Base-by-base conservation (phyloP, 2,329 filamentous ascomycete species). In the Hypoxylon sp. region DNA sequence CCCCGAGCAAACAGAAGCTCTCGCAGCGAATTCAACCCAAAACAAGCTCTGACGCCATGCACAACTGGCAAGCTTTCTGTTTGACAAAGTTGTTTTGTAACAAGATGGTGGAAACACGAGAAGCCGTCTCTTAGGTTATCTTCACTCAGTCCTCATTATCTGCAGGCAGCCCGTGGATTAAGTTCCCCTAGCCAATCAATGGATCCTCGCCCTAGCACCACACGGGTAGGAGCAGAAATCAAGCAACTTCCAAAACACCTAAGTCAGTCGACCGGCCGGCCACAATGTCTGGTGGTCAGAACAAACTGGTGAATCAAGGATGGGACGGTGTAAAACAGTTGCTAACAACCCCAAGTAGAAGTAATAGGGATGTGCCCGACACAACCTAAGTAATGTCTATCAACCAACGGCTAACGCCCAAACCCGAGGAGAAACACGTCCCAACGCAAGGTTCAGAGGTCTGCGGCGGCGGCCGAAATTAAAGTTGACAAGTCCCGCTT, bases 1-100 rank as follows among this genome's bases (percentile, higher is more conserved):
- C 69, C 51, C 55, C 62, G 70, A 73, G 68, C 71, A 74, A 73
- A 74, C 69, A 72, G 69, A 58, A 69, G 50, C 68, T 67, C 68
- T 73, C 64, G 70, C 62, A 64, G 67, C 55, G 65, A 70, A 67
- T 71, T 70, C 32, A 63, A 68, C 54, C 69, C 60, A 59, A 62
- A 63, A 65, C 60, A 67, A 68, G 62, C 67, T 71, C 63, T 62
- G 39, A 63, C 66, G 66, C 73, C 69, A 74, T 74, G 56, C 67
- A 70, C 70, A 59, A 61, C 11, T 65, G 65, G 66, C 44, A 62
- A 60, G 54, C n/a, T 67, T 62, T 51, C 67, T 56, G 66, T 66
- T 57, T 61, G 51, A 57, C 64, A 59, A 57, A 47, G 58, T 37
- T 69, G 63, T 68, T 69, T 70, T 58, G 68, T 60, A 65, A 59